These are phyloP conservation scores for Malassezia slooffiae DNA, from an alignment of 1,284 basidiomycete species.

Conservation along the genomic window DNA sequence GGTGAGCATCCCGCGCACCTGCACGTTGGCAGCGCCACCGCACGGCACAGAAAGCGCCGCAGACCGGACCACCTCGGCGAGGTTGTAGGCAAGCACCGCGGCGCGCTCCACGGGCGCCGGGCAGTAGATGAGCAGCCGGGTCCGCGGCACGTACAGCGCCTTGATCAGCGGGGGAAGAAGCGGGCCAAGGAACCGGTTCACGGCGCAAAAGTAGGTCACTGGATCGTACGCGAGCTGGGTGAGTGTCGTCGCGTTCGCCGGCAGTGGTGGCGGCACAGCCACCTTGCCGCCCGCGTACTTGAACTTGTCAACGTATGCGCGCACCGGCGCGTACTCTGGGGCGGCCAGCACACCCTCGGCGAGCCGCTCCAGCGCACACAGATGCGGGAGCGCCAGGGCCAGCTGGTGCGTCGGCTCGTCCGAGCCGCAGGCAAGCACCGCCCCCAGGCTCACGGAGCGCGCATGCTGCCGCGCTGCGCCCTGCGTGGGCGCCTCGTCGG, in stretches of 20 bases:
- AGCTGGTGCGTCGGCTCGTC: slow-evolving; percentile 2
- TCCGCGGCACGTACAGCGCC: slow-evolving; percentile 3
- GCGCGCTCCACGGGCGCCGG: slow-evolving; percentile 13
- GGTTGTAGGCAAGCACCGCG: slow-evolving; percentile 10
- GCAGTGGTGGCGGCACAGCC: background rate
- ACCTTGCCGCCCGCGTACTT: too few species aligned
- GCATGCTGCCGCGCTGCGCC: slow-evolving; percentile 6
- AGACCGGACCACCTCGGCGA: slow-evolving; percentile 12
- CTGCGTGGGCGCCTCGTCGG: background rate
- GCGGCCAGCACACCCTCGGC: slow-evolving; percentile 1
- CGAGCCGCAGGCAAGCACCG: slow-evolving; percentile 1
- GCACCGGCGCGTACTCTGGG: background rate
- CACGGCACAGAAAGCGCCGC: slow-evolving; percentile 3
- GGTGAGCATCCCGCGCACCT: slow-evolving; percentile 3
- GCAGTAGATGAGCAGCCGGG: slow-evolving; percentile 11
- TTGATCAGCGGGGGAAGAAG: slow-evolving; percentile 9
- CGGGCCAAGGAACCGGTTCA: slow-evolving; percentile 13
- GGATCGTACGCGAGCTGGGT: slow-evolving; percentile 10
- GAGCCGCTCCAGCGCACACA: background rate
- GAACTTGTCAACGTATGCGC: background rate
- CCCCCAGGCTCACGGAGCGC: slow-evolving; percentile 6
- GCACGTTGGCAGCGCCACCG: background rate
- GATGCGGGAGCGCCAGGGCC: slow-evolving; percentile 3
- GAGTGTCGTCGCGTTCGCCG: background rate
- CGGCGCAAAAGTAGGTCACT: slow-evolving; percentile 11